Percentiles rank a stretch among this genome's conserved stretches.
Conservation (phyloP, 306 rosid species). For the Castanospermum australe region DNA sequence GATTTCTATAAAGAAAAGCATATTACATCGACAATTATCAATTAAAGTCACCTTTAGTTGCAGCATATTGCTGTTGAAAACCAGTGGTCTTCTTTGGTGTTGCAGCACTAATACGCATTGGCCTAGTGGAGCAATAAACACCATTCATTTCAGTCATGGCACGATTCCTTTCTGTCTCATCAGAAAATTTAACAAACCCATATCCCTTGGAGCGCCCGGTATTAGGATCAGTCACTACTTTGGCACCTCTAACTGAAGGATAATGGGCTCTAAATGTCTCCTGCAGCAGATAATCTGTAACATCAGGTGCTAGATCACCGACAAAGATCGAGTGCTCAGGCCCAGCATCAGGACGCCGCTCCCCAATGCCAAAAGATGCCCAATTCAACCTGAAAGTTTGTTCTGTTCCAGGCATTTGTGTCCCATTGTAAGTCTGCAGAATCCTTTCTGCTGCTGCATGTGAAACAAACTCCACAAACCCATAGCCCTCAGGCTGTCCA, state of each 20-base stretch:
- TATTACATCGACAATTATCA: neutral
- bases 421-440: slow-evolving; percentile 76
- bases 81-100: slow-evolving; percentile 74
- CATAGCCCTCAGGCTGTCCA: slow-evolving; percentile 87
- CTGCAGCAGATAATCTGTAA: slow-evolving; percentile 80
- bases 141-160: slow-evolving; percentile 96
- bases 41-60: neutral
- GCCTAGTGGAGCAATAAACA: slow-evolving; percentile 81
- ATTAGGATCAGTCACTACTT: slow-evolving; percentile 83
- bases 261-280: slow-evolving; percentile 74
- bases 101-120: slow-evolving; percentile 93
- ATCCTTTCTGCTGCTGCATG: slow-evolving; percentile 85
- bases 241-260: slow-evolving; percentile 89
- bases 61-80: slow-evolving; percentile 59
- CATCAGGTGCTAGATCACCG: slow-evolving; percentile 92
- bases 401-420: slow-evolving; percentile 88
- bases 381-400: slow-evolving; percentile 81
- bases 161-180: slow-evolving; percentile 81
- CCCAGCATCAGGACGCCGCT: slow-evolving; percentile 73
- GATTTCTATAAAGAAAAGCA: neutral
- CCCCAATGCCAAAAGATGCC: slow-evolving; percentile 96
- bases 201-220: slow-evolving; percentile 90
- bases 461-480: slow-evolving; percentile 83
- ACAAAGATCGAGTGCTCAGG: slow-evolving; percentile 94
- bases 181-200: slow-evolving; percentile 89